A percentile compares a stretch with the other conserved stretches of the same genome.
phyloP scores from a whole-genome alignment of 2,329 filamentous ascomycete species.

The Berkeleyomyces rouxiae region DNA sequence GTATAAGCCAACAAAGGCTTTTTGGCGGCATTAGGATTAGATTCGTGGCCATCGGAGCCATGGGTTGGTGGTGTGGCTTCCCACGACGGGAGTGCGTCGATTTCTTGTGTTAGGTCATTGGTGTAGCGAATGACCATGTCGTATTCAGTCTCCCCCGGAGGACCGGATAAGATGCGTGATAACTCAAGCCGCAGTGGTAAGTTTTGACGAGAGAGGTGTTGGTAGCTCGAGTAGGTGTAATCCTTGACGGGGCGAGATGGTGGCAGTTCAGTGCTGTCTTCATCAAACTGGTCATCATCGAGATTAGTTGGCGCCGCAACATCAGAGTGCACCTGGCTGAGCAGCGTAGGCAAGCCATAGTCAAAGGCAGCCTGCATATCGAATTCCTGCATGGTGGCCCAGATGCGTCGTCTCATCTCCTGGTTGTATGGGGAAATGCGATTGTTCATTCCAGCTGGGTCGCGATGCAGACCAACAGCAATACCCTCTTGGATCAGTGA shows the following conservation, averaged over 20 bases:
- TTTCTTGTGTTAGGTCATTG: slow-evolving; percentile 43
- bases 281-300: slow-evolving; percentile 40
- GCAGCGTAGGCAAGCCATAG: slow-evolving; percentile 40
- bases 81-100: slow-evolving; percentile 43
- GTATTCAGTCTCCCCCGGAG: slow-evolving; percentile 39
- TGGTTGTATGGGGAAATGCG: slow-evolving; percentile 42
- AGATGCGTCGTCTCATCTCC: slow-evolving; percentile 44
- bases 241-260: slow-evolving; percentile 33
- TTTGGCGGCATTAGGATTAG: slow-evolving; percentile 23
- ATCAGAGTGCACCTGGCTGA: slow-evolving; percentile 40
- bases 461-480: slow-evolving; percentile 41
- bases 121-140: slow-evolving; percentile 45
- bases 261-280: slow-evolving; percentile 34
- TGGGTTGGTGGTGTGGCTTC: slow-evolving; percentile 18
- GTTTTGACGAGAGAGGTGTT: slow-evolving; percentile 39
- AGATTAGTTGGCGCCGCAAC: slow-evolving; percentile 39
- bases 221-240: slow-evolving; percentile 43
- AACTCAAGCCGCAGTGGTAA: slow-evolving; percentile 39
- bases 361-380: slow-evolving; percentile 46
- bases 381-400: slow-evolving; percentile 45
- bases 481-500: slow-evolving; percentile 41
- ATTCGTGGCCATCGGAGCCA: slow-evolving; percentile 13
- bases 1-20: slow-evolving; percentile 43
- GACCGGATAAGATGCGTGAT: slow-evolving; percentile 38
- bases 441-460: slow-evolving; percentile 37